Conservation (phyloP, 2,329 filamentous ascomycete genomes). For the Pezicula radicicola region DNA sequence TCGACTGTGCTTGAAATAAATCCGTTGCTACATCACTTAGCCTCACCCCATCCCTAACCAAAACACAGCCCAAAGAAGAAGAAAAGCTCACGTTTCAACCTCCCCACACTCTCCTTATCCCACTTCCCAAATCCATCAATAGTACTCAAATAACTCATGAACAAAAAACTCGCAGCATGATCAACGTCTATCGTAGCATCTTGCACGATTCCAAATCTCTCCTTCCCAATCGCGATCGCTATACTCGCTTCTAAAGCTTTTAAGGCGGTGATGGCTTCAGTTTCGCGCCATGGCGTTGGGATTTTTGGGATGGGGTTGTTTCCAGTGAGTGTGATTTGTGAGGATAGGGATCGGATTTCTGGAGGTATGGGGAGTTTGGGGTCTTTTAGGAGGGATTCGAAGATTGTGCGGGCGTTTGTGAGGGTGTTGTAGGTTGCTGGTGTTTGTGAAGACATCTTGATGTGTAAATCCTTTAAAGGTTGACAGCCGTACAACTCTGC, state of each 20-base stretch:
- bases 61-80: no score
- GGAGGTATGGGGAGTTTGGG: no score
- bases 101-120: slow-evolving; percentile 38
- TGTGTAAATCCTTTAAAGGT: no score
- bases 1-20: slow-evolving; percentile 65
- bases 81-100: slow-evolving; percentile 16
- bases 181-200: slow-evolving; percentile 45
- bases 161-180: slow-evolving; percentile 47
- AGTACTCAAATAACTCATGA: slow-evolving; percentile 51
- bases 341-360: no score
- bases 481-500: no score
- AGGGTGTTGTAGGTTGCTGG: no score
- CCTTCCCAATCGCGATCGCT: background rate
- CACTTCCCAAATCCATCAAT: slow-evolving; percentile 45
- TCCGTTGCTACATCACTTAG: slow-evolving; percentile 60
- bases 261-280: background rate
- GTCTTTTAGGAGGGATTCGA: no score
- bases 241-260: background rate
- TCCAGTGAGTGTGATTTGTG: no score
- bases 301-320: background rate
- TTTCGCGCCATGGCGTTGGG: background rate
- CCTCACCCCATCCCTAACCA: slow-evolving; percentile 15
- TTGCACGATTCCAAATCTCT: slow-evolving; percentile 19
- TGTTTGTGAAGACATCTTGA: no score
- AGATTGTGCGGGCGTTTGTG: no score